phyloP scores from a whole-genome alignment of 2,329 filamentous ascomycete species.

The Stagonosporopsis cucurbitacearum region DNA sequence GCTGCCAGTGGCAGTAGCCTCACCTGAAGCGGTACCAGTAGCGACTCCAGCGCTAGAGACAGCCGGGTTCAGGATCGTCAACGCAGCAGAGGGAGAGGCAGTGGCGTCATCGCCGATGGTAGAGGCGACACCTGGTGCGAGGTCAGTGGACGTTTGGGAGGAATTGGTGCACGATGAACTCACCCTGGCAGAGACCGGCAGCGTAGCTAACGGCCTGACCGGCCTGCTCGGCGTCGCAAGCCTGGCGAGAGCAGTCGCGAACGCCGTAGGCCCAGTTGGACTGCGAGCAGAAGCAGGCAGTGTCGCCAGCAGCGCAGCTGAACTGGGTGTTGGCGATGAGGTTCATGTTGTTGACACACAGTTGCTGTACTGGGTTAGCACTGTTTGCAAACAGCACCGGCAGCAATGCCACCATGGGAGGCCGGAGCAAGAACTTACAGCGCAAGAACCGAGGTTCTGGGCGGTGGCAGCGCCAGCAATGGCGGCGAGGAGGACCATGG shows the following conservation, averaged over 20 bases:
- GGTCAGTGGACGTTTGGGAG: neutral
- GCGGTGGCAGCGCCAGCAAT: conserved; percentile 44
- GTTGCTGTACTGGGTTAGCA: conserved; percentile 37
- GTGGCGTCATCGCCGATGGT: neutral
- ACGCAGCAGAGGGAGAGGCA: conserved; percentile 24
- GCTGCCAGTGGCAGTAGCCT: conserved; percentile 15
- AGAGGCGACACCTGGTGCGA: conserved; percentile 3
- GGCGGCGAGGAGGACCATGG: conserved; percentile 46
- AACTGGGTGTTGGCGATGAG: conserved; percentile 47
- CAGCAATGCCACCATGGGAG: neutral
- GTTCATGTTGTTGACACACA: conserved; percentile 57
- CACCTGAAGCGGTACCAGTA: conserved; percentile 17
- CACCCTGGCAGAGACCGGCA: conserved; percentile 41
- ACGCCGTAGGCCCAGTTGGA: conserved; percentile 55
- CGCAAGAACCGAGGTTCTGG: conserved; percentile 45
- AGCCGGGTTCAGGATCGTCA: conserved; percentile 35
- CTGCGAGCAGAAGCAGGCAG: conserved; percentile 54
- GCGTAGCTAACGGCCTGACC: conserved; percentile 44
- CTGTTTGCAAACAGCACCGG: conserved; percentile 5
- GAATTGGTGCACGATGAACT: conserved; percentile 16
- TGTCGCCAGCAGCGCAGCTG: conserved; percentile 49
- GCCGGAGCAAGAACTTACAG: conserved; percentile 40
- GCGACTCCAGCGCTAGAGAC: conserved; percentile 12
- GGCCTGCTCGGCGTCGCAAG: conserved; percentile 43
- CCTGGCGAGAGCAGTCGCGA: conserved; percentile 55